Evolutionary conservation across 2,329 filamentous ascomycete species (phyloP).

Genomic region (Penicillium psychrosexuale): DNA sequence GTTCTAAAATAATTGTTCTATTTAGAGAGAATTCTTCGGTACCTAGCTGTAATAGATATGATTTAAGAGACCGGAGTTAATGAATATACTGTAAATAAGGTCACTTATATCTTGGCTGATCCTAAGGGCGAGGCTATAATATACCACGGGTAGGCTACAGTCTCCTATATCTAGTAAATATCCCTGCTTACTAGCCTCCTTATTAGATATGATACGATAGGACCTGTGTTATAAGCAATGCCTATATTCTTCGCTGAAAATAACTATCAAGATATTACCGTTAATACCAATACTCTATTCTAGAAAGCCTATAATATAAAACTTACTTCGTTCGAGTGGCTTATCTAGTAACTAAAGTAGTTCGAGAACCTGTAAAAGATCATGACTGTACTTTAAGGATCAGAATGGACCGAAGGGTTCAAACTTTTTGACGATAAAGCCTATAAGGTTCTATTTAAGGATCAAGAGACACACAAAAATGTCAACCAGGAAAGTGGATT

Average conservation of each 20-base stretch:
- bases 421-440: conserved; percentile 18
- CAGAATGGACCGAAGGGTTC: conserved; percentile 24
- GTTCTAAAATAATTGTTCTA: neutral
- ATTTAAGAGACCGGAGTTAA: conserved; percentile 16
- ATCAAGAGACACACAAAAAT: too few relatives aligned
- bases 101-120: conserved; percentile 14
- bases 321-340: conserved; percentile 28
- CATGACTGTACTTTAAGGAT: conserved; percentile 24
- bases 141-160: conserved; percentile 14
- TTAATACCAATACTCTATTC: conserved; percentile 26
- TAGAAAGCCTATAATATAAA: conserved; percentile 31
- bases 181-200: neutral
- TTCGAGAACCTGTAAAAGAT: conserved; percentile 22
- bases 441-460: conserved; percentile 6
- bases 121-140: conserved; percentile 11
- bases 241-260: conserved; percentile 31
- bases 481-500: too few relatives aligned
- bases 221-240: conserved; percentile 17
- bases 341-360: conserved; percentile 26
- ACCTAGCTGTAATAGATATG: conserved; percentile 20
- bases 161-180: neutral
- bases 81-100: conserved; percentile 13
- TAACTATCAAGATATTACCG: conserved; percentile 28
- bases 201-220: conserved; percentile 17
- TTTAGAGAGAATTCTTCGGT: conserved; percentile 27